Conservation (phyloP, 257 asterid genomes). For the Perilla frutescens region DNA sequence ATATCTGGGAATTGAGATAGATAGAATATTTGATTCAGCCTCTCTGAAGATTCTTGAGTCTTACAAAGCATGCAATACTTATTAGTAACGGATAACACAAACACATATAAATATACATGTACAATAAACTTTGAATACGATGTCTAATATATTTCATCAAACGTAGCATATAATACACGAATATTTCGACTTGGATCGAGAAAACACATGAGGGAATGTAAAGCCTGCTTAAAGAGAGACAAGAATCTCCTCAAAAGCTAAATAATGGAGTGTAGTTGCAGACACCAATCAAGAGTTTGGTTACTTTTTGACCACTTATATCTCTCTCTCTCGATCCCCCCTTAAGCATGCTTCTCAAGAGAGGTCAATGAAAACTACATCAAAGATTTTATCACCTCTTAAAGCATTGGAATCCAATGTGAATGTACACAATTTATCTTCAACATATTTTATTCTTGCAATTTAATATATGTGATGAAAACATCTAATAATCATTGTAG, state of each 20-base stretch:
- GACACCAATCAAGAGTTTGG: conserved; percentile 58
- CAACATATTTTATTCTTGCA: not conserved
- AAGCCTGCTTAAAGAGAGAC: conserved; percentile 73
- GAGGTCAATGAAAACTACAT: conserved; percentile 61
- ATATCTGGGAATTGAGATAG: too few relatives aligned
- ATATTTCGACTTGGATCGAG: conserved; percentile 28
- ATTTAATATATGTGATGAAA: not conserved
- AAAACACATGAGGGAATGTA: conserved; percentile 51
- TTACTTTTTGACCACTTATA: conserved; percentile 73
- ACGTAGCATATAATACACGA: too few relatives aligned
- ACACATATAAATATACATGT: too few relatives aligned
- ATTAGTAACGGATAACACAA: too few relatives aligned
- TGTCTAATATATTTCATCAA: too few relatives aligned
- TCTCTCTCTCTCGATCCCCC: conserved; percentile 38
- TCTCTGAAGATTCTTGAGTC: too few relatives aligned
- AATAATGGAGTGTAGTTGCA: conserved; percentile 71
- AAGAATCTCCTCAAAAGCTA: conserved; percentile 85
- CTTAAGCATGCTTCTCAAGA: conserved; percentile 48
- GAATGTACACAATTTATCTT: conserved; percentile 14
- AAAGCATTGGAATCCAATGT: conserved; percentile 85
- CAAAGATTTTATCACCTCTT: conserved; percentile 35
- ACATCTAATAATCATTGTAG: too few relatives aligned
- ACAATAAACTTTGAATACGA: too few relatives aligned
- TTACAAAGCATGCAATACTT: too few relatives aligned
- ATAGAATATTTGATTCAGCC: too few relatives aligned